Evolutionary conservation across 1,284 basidiomycete species (phyloP).

Genomic region (Naganishia sp.): DNA sequence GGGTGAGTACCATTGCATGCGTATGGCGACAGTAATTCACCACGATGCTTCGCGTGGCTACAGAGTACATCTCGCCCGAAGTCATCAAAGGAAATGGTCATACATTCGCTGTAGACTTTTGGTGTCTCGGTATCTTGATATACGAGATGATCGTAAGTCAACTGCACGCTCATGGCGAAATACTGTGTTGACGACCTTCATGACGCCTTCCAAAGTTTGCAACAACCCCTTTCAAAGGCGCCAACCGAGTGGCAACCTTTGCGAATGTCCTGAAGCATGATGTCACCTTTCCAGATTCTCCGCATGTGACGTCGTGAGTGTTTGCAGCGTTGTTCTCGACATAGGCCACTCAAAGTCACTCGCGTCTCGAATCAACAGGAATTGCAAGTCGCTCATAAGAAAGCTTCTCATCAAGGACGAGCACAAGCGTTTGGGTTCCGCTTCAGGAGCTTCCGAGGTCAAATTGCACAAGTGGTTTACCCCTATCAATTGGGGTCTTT

Average conservation of each 20-base stretch:
- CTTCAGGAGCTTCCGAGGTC: conserved; percentile 94
- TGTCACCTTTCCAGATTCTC: conserved; percentile 83
- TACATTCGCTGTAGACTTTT: conserved; percentile 99
- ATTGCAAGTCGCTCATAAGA: conserved; percentile 82
- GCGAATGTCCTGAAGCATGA: conserved; percentile 87
- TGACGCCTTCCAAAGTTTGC: conserved; percentile 70
- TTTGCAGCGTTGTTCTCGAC: conserved; percentile 77
- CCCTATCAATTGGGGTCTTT: conserved; percentile 92
- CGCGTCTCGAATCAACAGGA: conserved; percentile 54
- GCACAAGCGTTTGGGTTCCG: conserved; percentile 80
- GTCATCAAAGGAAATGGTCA: conserved; percentile 98
- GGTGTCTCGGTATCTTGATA: conserved; percentile 97
- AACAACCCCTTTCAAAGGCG: conserved; percentile 97
- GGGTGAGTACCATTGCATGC: conserved; percentile 59
- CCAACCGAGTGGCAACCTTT: conserved; percentile 92
- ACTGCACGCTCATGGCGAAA: not conserved
- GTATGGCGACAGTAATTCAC: conserved; percentile 35
- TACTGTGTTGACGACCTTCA: not conserved
- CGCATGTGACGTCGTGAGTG: conserved; percentile 81
- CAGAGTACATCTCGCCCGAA: conserved; percentile 98
- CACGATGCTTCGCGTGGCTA: not conserved
- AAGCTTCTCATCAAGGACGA: conserved; percentile 94
- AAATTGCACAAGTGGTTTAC: conserved; percentile 99
- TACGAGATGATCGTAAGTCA: conserved; percentile 98
- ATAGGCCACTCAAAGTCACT: conserved; percentile 59